phyloP scores from a whole-genome alignment of 2,329 filamentous ascomycete genomes.

The Hirsutella thompsonii region DNA sequence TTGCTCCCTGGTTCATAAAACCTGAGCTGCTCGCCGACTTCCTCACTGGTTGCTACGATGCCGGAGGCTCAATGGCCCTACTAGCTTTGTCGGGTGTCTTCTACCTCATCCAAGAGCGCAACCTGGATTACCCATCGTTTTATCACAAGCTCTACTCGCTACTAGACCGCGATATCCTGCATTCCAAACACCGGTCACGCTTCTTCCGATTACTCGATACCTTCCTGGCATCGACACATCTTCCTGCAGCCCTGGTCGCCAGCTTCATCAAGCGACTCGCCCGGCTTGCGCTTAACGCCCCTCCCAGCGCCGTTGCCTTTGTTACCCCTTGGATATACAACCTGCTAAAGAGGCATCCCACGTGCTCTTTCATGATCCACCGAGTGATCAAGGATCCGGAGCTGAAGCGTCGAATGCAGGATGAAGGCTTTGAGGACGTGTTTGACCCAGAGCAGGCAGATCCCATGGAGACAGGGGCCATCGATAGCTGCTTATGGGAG shows the following conservation, averaged over 20 bases:
- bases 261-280: conserved; percentile 94
- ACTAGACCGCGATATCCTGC: conserved; percentile 71
- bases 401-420: conserved; percentile 44
- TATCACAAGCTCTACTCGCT: conserved; percentile 90
- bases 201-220: conserved; percentile 89
- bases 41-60: conserved; percentile 83
- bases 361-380: conserved; percentile 94
- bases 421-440: conserved; percentile 52
- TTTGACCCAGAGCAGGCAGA: conserved; percentile 67
- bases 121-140: conserved; percentile 91
- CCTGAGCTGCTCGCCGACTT: conserved; percentile 92
- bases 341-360: conserved; percentile 76
- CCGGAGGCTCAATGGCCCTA: conserved; percentile 75
- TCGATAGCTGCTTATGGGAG: conserved; percentile 93
- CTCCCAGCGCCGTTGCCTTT: conserved; percentile 77
- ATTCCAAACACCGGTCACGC: conserved; percentile 85
- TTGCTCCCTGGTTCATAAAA: conserved; percentile 81
- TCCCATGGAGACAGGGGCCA: conserved; percentile 73
- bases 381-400: conserved; percentile 50
- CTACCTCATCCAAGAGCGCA: conserved; percentile 84
- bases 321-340: conserved; percentile 95
- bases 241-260: conserved; percentile 80
- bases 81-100: conserved; percentile 87
- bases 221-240: conserved; percentile 82
- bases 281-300: conserved; percentile 71